Base-by-base conservation (phyloP, 208 protist genomes). In the Trypanosomatidae sp. region DNA sequence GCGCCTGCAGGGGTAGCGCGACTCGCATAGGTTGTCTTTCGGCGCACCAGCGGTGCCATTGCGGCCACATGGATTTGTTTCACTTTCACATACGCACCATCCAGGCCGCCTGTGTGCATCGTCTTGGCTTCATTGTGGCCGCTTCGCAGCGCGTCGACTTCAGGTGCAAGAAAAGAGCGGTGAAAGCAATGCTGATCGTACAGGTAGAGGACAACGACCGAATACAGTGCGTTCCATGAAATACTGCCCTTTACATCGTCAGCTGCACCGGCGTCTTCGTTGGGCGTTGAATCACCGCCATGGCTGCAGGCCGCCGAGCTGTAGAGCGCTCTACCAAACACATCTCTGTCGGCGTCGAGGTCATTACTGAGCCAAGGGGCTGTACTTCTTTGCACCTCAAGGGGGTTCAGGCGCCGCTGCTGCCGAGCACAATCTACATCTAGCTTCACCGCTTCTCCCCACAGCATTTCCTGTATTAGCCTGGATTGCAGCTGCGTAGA, bases 181-280 rank as follows among this genome's bases (percentile, higher is more conserved):
- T 64, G 56, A 33, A 79, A 79, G 74, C 22, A 22, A 3, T 69
- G 74, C 15, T 65, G 50, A 41, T 73, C 50, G 44, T 55, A 52
- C 25, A 79, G 68, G 43, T 69, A 59, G 13, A 79, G 62, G 15
- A 79, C 74, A 44, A 79, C 19, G 3, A 39, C 74, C 17, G 67
- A 50, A 22, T 79, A 7, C 19, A 79, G 28, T 0, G 67, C 46
- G 3, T 1, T 10, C 74, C 74, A 79, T 10, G 67, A 44, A n/a
- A 79, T 53, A n/a, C 41, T 58, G n/a, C 10, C 25, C 9, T 22
- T 25, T 22, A 9, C 52, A n/a, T 58, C 9, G 1, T 33, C 62
- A 2, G 19, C 62, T 30, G 41, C 62, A 22, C 33, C 33, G 58
- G 58, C 30, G 10, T 4, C 58, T 43, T 43, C 1, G 58, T 33